These are phyloP conservation scores for Podaxis sp. DNA, from an alignment of 768 basidiomycete species.

Conservation along the genomic window DNA sequence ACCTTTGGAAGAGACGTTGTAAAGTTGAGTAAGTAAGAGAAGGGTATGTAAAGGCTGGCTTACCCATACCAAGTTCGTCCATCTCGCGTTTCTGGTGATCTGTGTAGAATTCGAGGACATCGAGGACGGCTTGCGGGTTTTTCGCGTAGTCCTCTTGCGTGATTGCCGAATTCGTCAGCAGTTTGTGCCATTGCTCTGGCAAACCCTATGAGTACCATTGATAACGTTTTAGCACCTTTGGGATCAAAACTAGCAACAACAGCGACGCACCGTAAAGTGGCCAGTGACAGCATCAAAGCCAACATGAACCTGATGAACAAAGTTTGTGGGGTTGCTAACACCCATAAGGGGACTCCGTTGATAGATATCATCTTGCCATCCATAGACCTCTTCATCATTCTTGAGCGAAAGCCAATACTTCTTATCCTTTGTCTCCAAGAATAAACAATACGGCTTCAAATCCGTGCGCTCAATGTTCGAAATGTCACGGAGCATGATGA, in stretches of 20 bases:
- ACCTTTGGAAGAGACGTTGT: constrained; percentile 26
- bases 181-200: constrained; percentile 95
- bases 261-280: constrained; percentile 79
- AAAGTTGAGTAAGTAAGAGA: constrained; percentile 9
- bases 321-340: constrained; percentile 92
- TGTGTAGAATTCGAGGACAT: constrained; percentile 98
- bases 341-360: constrained; percentile 90
- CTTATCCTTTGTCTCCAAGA: constrained; percentile 84
- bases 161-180: constrained; percentile 96
- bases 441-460: constrained; percentile 90
- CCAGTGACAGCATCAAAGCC: constrained; percentile 94
- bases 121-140: constrained; percentile 95
- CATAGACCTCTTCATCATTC: constrained; percentile 95
- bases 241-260: neutral
- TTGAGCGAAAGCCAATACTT: constrained; percentile 81
- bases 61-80: constrained; percentile 48
- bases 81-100: constrained; percentile 95
- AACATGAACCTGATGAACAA: constrained; percentile 98
- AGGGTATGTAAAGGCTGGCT: constrained; percentile 19
- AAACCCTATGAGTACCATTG: constrained; percentile 59
- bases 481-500: constrained; percentile 74
- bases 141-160: constrained; percentile 97
- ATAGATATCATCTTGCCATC: constrained; percentile 98
- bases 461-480: constrained; percentile 89
- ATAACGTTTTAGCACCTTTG: neutral